Conservation (phyloP, 345 rosid species). For the Erysimum cheiranthoides region DNA sequence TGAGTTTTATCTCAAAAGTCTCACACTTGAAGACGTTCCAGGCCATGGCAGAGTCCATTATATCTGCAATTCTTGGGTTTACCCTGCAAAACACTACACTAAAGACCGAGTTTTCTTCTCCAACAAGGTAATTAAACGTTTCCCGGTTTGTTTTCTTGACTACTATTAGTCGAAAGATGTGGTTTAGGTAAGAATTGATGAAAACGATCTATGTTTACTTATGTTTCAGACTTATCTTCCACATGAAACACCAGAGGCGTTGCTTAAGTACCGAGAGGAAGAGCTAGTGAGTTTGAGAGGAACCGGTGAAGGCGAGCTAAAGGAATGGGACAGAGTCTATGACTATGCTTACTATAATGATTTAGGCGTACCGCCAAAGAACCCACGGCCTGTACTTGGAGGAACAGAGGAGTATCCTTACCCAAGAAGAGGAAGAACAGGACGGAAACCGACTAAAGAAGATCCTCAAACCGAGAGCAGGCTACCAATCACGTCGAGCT, state of each 20-base stretch:
- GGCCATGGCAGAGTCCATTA: slow-evolving; percentile 72
- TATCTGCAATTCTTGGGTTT: slow-evolving; percentile 89
- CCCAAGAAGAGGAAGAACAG: slow-evolving; percentile 91
- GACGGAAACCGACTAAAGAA: slow-evolving; percentile 56
- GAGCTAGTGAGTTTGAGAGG: slow-evolving; percentile 75
- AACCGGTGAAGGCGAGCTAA: slow-evolving; percentile 65
- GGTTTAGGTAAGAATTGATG: background rate
- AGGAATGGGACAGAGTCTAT: slow-evolving; percentile 82
- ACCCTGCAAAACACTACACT: slow-evolving; percentile 58
- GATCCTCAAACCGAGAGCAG: slow-evolving; percentile 70
- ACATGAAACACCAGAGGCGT: slow-evolving; percentile 59
- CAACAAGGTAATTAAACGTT: slow-evolving; percentile 58
- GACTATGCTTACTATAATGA: slow-evolving; percentile 91
- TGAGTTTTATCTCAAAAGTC: slow-evolving; percentile 72
- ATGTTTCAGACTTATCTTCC: slow-evolving; percentile 75
- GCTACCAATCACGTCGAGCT: slow-evolving; percentile 46
- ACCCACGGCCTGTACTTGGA: slow-evolving; percentile 81
- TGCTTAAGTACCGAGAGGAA: slow-evolving; percentile 64
- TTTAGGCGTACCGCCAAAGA: slow-evolving; percentile 58
- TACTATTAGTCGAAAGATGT: background rate
- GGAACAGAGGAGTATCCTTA: slow-evolving; percentile 75
- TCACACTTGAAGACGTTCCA: slow-evolving; percentile 76
- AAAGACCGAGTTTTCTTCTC: slow-evolving; percentile 76
- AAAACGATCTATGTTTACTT: slow-evolving; percentile 13
- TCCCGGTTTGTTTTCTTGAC: background rate